Percentiles rank a stretch among this genome's conserved stretches.
Evolutionary conservation across 2,329 filamentous ascomycete genomes (phyloP).

Genomic region (Sarocladium brachiariae): DNA sequence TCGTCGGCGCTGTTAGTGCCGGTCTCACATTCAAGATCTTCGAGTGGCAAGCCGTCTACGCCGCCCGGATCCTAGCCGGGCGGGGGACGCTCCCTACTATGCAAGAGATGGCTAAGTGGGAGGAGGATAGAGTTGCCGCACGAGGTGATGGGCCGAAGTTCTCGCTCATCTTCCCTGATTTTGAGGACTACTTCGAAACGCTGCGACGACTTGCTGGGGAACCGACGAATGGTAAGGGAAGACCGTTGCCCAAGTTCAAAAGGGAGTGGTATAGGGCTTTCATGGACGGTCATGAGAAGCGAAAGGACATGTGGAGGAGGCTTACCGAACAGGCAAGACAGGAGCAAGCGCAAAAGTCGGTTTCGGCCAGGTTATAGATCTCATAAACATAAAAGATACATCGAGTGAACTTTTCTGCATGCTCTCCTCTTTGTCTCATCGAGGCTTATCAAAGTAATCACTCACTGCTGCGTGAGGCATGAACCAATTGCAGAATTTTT

Average conservation of each 20-base stretch:
- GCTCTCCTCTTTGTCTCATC: too few species aligned
- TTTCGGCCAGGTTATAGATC: neutral
- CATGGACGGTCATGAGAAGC: slow-evolving; percentile 45
- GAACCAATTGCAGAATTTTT: too few species aligned
- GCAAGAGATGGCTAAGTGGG: slow-evolving; percentile 48
- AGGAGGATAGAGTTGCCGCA: slow-evolving; percentile 42
- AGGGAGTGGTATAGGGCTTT: slow-evolving; percentile 43
- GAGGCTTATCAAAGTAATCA: too few species aligned
- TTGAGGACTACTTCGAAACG: slow-evolving; percentile 58
- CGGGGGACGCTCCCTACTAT: slow-evolving; percentile 41
- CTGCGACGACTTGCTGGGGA: slow-evolving; percentile 46
- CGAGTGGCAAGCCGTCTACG: slow-evolving; percentile 60
- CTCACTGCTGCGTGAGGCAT: too few species aligned
- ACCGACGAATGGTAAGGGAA: slow-evolving; percentile 32
- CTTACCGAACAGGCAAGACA: slow-evolving; percentile 29
- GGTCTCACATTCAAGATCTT: slow-evolving; percentile 62
- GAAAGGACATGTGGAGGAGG: slow-evolving; percentile 52
- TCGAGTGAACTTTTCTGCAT: too few species aligned
- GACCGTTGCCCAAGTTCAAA: slow-evolving; percentile 37
- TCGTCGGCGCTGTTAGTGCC: slow-evolving; percentile 50
- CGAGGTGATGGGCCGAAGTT: slow-evolving; percentile 53
- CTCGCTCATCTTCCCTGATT: slow-evolving; percentile 51
- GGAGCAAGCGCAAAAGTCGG: neutral
- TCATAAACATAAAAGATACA: too few species aligned
- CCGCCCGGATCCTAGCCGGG: slow-evolving; percentile 51